Evolutionary conservation across 2,329 filamentous ascomycete genomes (phyloP).

Genomic region (Trichoderma guizhouense): DNA sequence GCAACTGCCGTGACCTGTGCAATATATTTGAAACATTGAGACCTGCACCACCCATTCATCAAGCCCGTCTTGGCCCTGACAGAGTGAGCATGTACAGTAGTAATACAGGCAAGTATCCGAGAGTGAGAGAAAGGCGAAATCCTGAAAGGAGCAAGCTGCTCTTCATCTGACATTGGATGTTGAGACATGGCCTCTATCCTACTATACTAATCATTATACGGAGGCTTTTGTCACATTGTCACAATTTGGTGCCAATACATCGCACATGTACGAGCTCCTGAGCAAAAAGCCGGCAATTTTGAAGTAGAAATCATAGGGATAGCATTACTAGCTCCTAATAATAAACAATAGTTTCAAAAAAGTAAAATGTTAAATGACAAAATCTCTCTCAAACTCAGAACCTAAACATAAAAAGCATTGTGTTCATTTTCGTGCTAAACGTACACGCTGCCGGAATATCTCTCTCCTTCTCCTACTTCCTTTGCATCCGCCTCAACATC

Average conservation of each 20-base stretch:
- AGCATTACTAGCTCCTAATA: background rate
- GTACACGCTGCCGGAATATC: background rate
- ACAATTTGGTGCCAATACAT: background rate
- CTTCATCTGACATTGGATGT: background rate
- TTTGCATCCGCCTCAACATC: background rate
- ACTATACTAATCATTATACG: background rate
- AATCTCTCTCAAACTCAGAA: background rate
- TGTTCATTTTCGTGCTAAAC: background rate
- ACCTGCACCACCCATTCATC: background rate
- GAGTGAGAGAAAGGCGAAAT: background rate
- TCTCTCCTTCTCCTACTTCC: background rate
- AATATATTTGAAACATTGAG: background rate
- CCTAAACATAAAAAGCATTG: background rate
- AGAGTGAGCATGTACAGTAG: background rate
- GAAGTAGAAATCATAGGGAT: background rate
- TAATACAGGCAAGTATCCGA: no score
- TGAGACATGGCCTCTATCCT: background rate
- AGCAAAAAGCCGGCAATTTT: background rate
- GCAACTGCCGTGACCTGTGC: constrained; percentile 1
- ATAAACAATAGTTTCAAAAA: background rate
- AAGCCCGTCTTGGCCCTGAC: background rate
- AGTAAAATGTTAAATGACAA: background rate
- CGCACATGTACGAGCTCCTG: no score
- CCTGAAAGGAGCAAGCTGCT: background rate
- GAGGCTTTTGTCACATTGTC: background rate